Evolutionary conservation across 1,139 yeast genomes (phyloP), one percentile per base, ranked within the genome.

Genomic region (Taiozyma sp.): DNA sequence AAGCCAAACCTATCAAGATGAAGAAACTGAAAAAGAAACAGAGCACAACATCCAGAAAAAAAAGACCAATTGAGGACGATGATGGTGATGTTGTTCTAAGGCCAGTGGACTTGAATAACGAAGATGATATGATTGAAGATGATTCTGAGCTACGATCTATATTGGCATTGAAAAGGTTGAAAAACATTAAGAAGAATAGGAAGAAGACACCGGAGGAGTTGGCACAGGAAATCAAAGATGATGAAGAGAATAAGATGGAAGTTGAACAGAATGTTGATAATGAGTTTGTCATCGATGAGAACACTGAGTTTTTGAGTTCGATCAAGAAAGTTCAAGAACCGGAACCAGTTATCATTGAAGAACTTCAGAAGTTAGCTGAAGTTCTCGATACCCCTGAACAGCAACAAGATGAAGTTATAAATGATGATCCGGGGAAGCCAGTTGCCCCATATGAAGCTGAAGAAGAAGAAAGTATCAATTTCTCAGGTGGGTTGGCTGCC

Each of bases 401-500:
- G 1, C 30, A 28, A 36, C 1, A 52, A 46, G 49, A 50, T 46
- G 41, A 47, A 49, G 29, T 52, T 36, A 32, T 52, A 49, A 28
- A 52, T 50, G 48, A 22, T 14, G 29, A 16, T 22, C 9, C 12
- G 14, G 55, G 42, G 27, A 34, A 44, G 27, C 30, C 27, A 24
- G 27, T 24, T 5, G 27, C 8, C 8, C 27, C 27, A 24, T 5
- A 8, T 24, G 27, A 24, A 24, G 27, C 8, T 24, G 27, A 55
- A 12, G 41, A 29, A 9, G 57, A 49, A 4, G 55, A 54, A 12
- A 53, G 38, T 1, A 72, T 74, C 2, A 60, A 71, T 43, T 75
- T 81, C 52, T 68, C 69, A 34, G 73, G 75, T 23, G 85, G 89
- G 0, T 63, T 86, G 41, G 85, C 84, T 4, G 75, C 80, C 4